Percentiles rank a stretch among this genome's conserved stretches.
These are phyloP conservation scores for Penicillium sp. DNA, from an alignment of 2,329 filamentous ascomycete species.

Conservation along the genomic window DNA sequence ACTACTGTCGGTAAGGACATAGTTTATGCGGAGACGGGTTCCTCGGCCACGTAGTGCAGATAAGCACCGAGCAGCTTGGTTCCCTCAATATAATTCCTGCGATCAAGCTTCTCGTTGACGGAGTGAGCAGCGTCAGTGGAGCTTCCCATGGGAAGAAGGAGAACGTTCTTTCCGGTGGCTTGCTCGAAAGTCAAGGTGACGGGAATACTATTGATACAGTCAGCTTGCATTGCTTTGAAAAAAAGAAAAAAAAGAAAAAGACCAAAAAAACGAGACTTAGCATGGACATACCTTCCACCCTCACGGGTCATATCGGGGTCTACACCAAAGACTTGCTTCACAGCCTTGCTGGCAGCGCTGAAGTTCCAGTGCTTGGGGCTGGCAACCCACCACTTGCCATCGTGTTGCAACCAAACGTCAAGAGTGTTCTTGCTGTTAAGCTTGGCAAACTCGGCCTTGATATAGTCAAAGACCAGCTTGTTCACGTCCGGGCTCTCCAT, in stretches of 20 bases:
- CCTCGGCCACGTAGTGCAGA: conserved; percentile 92
- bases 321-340: conserved; percentile 90
- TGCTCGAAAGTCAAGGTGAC: conserved; percentile 97
- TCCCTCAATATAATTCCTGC: conserved; percentile 96
- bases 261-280: not conserved
- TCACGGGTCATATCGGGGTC: conserved; percentile 94
- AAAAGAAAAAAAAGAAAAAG: no score
- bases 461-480: conserved; percentile 78
- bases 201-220: conserved; percentile 72
- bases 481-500: conserved; percentile 95
- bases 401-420: conserved; percentile 80
- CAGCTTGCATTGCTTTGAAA: no score
- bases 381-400: conserved; percentile 98
- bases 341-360: conserved; percentile 89
- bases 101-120: conserved; percentile 98
- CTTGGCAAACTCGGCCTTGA: conserved; percentile 83
- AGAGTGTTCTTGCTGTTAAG: conserved; percentile 90
- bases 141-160: conserved; percentile 95
- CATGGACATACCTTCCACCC: conserved; percentile 73
- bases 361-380: conserved; percentile 99
- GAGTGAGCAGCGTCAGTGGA: conserved; percentile 96
- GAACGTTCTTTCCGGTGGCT: conserved; percentile 95
- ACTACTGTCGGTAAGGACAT: not conserved
- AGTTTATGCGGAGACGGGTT: conserved; percentile 61
- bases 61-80: conserved; percentile 95